Conservation (phyloP, 345 rosid genomes). For the Syzygium jambos region DNA sequence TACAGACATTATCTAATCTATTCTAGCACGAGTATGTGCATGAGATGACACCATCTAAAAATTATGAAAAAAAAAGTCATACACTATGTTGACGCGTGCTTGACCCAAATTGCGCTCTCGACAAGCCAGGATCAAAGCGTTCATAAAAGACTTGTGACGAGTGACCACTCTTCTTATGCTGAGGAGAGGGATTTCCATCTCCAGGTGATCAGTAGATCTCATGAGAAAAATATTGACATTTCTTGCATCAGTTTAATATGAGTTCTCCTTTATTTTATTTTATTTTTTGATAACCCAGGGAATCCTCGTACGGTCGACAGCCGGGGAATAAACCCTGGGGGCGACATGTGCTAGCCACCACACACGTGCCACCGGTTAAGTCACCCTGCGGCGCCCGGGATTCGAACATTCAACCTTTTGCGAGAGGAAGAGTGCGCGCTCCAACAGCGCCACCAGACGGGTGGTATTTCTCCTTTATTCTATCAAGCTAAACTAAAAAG, state of each 20-base stretch:
- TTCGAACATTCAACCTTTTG: too few relatives aligned
- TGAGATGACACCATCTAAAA: neutral
- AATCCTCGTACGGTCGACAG: too few relatives aligned
- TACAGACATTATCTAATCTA: neutral
- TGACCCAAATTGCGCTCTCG: neutral
- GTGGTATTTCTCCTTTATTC: neutral
- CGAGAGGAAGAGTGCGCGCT: too few relatives aligned
- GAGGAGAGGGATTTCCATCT: neutral
- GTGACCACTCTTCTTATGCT: neutral
- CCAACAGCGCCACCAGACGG: too few relatives aligned
- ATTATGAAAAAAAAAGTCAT: neutral
- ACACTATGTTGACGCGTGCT: neutral
- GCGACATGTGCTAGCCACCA: too few relatives aligned
- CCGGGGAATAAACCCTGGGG: too few relatives aligned
- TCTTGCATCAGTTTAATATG: neutral
- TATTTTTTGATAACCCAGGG: too few relatives aligned
- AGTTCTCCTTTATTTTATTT: neutral
- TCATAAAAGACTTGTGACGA: neutral
- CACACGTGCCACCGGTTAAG: too few relatives aligned
- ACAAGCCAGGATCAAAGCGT: neutral
- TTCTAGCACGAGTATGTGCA: neutral
- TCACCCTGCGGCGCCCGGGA: too few relatives aligned
- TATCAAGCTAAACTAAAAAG: neutral
- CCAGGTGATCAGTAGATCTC: neutral
- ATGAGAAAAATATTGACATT: neutral